Evolutionary conservation across 2,329 filamentous ascomycete genomes (phyloP), one percentile per base, ranked within the genome.

Genomic region (Myriosclerotinia curreyana): DNA sequence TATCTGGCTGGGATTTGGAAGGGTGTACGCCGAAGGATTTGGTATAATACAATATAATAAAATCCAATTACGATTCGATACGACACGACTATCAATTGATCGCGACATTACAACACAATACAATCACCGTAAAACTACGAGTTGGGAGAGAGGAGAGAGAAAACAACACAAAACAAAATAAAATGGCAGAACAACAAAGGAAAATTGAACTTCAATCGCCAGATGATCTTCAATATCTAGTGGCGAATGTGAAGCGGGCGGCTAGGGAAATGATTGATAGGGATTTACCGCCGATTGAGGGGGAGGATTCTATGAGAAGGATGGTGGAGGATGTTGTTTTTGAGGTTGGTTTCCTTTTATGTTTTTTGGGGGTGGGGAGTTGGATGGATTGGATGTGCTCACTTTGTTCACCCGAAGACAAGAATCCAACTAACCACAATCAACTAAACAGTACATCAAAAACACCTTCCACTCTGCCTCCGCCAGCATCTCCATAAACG

Each of bases 141-240:
- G 46, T 22, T 20, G 17, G 42, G 11, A 48, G 3, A 22, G 12
- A 20, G 2, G 22, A 14, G 6, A 34, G 8, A 5, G 8, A 48
- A 58, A 36, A 1, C 2, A 11, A 55, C 9, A 11, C 20, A n/a
- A 34, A n/a, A 20, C 12, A n/a, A 20, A 49, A 31, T 51, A 52
- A 28, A 25, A 75, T 75, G 74, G 67, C 73, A 7, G 74, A 75
- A 64, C 69, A 68, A 69, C 86, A 92, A 76, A 87, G 90, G 75
- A 89, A 87, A 77, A 89, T 94, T 75, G 90, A 93, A 78, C 85
- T 94, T 60, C 90, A 93, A 78, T 83, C 84, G n/a, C 84, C 86
- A 50, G 85, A 88, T 56, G 90, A 94, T 76, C 81, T 93, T 42
- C 78, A 82, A 64, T 90, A 87, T 76, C 83, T 94, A 36, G 82